Evolutionary conservation across 2,329 filamentous ascomycete genomes (phyloP), one percentile per base, ranked within the genome.

Genomic region (Periconia sp.): DNA sequence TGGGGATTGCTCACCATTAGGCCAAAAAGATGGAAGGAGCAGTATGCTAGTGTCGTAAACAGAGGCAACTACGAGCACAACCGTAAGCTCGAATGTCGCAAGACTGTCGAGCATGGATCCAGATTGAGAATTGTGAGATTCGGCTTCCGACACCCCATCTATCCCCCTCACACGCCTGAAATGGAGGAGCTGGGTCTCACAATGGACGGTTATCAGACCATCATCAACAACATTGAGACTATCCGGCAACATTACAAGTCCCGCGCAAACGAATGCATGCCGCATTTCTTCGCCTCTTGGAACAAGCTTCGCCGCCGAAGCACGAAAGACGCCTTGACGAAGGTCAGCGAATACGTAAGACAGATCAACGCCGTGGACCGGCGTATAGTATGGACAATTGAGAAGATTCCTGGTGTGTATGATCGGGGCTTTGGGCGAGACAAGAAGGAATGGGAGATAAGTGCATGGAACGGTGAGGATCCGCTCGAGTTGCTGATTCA

Each of bases 371-470:
- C 43, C 8, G 33, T 46, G 8, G 47, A 54, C 21, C 40, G 48
- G 18, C 41, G 43, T 5, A 33, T 60, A 3, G 50, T 63, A 4
- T 63, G 60, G 57, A 62, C 56, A 4, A 52, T 62, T 29, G 57
- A 61, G 39, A 50, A 54, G 33, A 56, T 62, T 13, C 56, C 54
- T 1, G 48, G 49, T 3, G 57, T 58, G 5, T 61, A 58, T 25
- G 54, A 59, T 16, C 28, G 45, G 18, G 44, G 45, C 0, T 22
- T 54, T n/a, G 46, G 42, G 10, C 22, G 39, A 21, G 49, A 54
- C 16, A 52, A 49, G 23, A 52, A 52, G 23, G 53, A 60, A 24
- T 60, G 55, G 58, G 58, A 59, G 25, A 56, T 61, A 13, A 60
- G 56, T 38, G 54, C 50, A 4, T 57, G 59, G 56, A 57, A 59